Evolutionary conservation across 257 asterid genomes (phyloP), one percentile per base, ranked within the genome.

Genomic region (Salvia hispanica): DNA sequence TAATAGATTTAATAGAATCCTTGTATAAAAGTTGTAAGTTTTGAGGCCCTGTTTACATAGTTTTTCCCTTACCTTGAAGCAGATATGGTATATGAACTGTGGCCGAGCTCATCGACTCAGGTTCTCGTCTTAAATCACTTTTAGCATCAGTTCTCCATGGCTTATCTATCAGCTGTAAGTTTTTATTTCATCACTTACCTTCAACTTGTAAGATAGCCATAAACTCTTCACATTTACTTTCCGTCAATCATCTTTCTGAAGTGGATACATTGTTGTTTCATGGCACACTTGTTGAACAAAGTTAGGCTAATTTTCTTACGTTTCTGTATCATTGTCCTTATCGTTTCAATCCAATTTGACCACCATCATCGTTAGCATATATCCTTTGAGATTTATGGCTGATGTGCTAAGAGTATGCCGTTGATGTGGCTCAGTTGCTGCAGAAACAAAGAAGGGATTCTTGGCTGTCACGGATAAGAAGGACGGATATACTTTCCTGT

Each of bases 361-460:
- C 13, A 43, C 50, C 59, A 12, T 31, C 50, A 48, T 64, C 42
- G 21, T 46, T 66, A 0, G 42, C 50, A 33, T 78, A 63, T 61
- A 68, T 73, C 65, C 40, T 15, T 70, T 18, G 56, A 47, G 13
- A 8, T 31, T 58, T 31, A 63, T 54, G 78, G 72, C 80, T 77
- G 87, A 75, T 56, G 74, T 77, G 83, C 90, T 82, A 79, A 81
- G 77, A 69, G 64, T 82, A 77, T 80, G 66, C 76, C 64, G 65
- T 86, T 89, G 86, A 80, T 82, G 66, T 87, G 83, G 74, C 77
- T 90, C 96, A 92, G 97, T 88, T 82, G 95, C 96, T 82, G 92
- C 95, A 84, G 96, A 87, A 87, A 46, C 77, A 69, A 88, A 84
- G 83, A 88, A 91, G 80, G 98, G 95, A 67, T 91, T 87, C 79